Evolutionary conservation across 139 green algal genomes (phyloP), one percentile per base, ranked within the genome.

Genomic region (Protoeuglena noctilucae): DNA sequence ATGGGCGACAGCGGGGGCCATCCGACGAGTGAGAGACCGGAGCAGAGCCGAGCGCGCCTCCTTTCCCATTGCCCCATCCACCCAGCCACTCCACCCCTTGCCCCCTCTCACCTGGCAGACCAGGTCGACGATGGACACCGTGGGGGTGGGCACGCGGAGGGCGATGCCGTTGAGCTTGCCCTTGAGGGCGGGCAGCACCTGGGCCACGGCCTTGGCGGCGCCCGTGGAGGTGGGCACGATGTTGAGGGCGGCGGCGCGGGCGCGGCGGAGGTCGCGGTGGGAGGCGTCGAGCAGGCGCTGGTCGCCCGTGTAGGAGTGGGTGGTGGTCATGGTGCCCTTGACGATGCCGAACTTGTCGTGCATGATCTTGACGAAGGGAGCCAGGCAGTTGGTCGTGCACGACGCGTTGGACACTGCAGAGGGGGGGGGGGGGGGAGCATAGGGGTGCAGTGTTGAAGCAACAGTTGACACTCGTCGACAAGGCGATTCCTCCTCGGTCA

Each of bases 371-470:
- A 89, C 90, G 64, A 98, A 97, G 57, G 91, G 91, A n/a, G 91
- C 91, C 62, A 98, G 78, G 87, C 91, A 94, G 88, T 98, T 98
- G 75, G 91, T 98, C 48, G 91, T 98, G 90, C 91, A 98, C 3
- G 85, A 95, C 30, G 91, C 91, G 80, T 99, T 99, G 72, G 84
- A 95, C 66, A 95, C 77, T n/a, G n/a, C n/a, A n/a, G n/a, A n/a
- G n/a, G n/a, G n/a, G n/a, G n/a, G n/a, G n/a, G 48, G 14, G 14
- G 17, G 25, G 23, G 14, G 17, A 28, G 14, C 14, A 54, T 54
- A 14, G 17, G 17, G 25, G 14, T 17, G 17, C 17, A 14, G 25
- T 67, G 41, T 67, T 69, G 57, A 60, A 54, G 17, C 34, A 47
- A 19, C 30, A 16, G n/a, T n/a, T n/a, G n/a, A n/a, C n/a, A n/a